Conservation (phyloP, 495 filamentous ascomycete genomes). For the Hypoxylon subgilvum region DNA sequence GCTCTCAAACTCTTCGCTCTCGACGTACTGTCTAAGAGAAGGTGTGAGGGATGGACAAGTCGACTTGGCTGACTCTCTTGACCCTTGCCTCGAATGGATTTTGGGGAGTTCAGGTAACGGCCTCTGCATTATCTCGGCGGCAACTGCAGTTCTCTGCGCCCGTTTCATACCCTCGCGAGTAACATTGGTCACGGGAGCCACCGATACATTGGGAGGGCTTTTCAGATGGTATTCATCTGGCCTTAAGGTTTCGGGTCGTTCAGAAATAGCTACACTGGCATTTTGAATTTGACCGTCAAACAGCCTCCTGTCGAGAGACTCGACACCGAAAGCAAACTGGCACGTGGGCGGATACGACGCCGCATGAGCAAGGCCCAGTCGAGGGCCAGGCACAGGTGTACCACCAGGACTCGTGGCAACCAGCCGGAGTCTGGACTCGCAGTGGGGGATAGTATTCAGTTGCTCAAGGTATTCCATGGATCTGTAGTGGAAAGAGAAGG, state of each 20-base stretch:
- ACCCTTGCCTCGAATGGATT: constrained; percentile 27
- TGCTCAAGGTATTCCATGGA: constrained; percentile 49
- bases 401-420: neutral
- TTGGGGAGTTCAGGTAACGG: constrained; percentile 52
- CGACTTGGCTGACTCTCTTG: constrained; percentile 31
- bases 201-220: constrained; percentile 40
- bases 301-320: constrained; percentile 23
- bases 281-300: constrained; percentile 19
- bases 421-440: constrained; percentile 4
- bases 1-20: constrained; percentile 48
- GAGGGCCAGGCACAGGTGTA: neutral
- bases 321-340: constrained; percentile 13
- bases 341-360: constrained; percentile 1
- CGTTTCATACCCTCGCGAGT: constrained; percentile 1
- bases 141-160: constrained; percentile 35
- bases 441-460: constrained; percentile 45
- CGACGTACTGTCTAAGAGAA: constrained; percentile 47
- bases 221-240: constrained; percentile 36
- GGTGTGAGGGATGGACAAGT: constrained; percentile 48
- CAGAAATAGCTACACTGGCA: constrained; percentile 16
- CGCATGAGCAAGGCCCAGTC: neutral
- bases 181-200: neutral
- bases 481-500: constrained; percentile 59
- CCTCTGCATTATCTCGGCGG: constrained; percentile 42
- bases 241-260: neutral